Conservation (phyloP, 768 basidiomycete species). For the Lentinula detonsa region DNA sequence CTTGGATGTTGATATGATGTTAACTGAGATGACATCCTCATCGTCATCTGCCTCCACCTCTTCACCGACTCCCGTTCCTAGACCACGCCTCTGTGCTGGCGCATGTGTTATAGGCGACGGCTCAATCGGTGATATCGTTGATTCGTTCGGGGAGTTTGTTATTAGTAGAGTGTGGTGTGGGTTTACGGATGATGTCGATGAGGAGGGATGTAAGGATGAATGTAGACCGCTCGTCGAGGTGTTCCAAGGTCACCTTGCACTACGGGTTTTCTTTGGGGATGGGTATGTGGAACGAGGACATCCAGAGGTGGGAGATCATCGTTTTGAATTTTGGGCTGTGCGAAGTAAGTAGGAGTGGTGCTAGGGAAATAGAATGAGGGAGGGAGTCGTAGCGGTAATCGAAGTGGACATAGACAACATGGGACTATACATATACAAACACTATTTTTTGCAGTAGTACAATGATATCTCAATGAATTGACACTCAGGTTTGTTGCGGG, state of each 20-base stretch:
- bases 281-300: not conserved
- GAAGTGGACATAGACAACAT: too few relatives aligned
- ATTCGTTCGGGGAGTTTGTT: not conserved
- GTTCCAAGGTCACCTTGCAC: not conserved
- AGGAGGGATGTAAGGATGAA: too few relatives aligned
- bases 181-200: not conserved
- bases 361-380: not conserved
- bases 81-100: not conserved
- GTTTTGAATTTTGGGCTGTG: not conserved
- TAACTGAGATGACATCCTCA: too few relatives aligned
- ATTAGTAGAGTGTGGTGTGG: not conserved
- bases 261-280: slow-evolving; percentile 1
- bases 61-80: too few relatives aligned
- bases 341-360: not conserved
- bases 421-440: too few relatives aligned
- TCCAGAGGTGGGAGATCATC: not conserved
- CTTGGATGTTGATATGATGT: not conserved
- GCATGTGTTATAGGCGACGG: slow-evolving; percentile 3
- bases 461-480: too few relatives aligned
- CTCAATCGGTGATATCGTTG: not conserved
- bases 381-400: too few relatives aligned
- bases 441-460: too few relatives aligned
- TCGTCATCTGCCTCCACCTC: not conserved
- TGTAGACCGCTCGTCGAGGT: not conserved
- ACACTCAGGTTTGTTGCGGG: too few relatives aligned